phyloP scores from a whole-genome alignment of 106 monocot genomes.

The Dendrobium catenatum region DNA sequence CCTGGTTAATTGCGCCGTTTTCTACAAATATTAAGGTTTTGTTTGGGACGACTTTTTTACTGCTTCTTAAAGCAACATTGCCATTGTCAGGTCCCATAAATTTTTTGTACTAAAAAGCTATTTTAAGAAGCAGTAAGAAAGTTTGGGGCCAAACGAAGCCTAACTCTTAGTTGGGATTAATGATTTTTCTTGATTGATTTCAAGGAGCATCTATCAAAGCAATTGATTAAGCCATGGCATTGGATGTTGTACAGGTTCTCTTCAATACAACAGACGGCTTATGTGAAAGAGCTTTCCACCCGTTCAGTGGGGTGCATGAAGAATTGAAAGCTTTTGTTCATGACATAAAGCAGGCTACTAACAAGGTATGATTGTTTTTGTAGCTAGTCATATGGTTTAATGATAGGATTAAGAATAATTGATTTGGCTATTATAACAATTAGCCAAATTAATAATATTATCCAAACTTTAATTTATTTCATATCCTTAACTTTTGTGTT shows the following conservation, averaged over 20 bases:
- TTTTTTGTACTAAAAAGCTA: too few relatives aligned
- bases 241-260: slow-evolving; percentile 30
- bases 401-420: too few relatives aligned
- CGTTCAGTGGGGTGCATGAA: slow-evolving; percentile 71
- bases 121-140: too few relatives aligned
- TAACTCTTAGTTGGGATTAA: not conserved
- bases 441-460: too few relatives aligned
- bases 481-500: too few relatives aligned
- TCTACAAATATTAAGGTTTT: not conserved
- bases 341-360: slow-evolving; percentile 44
- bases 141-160: too few relatives aligned
- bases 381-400: too few relatives aligned
- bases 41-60: too few relatives aligned
- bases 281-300: slow-evolving; percentile 54
- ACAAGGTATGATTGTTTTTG: slow-evolving; percentile 24
- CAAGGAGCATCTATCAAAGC: not conserved
- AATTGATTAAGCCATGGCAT: not conserved
- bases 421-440: too few relatives aligned
- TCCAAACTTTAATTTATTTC: too few relatives aligned
- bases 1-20: not conserved
- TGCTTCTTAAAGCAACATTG: too few relatives aligned
- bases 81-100: too few relatives aligned
- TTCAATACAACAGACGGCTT: slow-evolving; percentile 33
- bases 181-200: not conserved
- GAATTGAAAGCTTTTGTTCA: slow-evolving; percentile 64